phyloP scores from a whole-genome alignment of 164 flowering plant species.

The Aristolochia fimbriata region DNA sequence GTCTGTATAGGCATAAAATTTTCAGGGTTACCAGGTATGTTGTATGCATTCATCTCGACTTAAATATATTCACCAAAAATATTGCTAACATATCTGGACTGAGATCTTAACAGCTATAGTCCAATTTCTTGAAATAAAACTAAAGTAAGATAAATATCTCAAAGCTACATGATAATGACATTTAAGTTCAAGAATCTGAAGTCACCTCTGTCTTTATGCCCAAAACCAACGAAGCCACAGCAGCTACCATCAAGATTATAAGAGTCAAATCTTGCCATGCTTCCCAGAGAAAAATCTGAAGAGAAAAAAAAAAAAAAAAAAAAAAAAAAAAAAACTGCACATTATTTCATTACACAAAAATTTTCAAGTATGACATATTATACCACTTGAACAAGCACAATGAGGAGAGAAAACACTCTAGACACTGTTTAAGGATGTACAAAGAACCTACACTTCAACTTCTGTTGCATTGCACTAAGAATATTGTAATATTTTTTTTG shows the following conservation, averaged over 20 bases:
- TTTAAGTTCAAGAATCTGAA: neutral
- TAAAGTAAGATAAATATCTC: no score
- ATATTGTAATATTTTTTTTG: no score
- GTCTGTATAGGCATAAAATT: neutral
- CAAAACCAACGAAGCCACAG: slow-evolving; percentile 75
- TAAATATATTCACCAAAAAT: no score
- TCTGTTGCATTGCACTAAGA: no score
- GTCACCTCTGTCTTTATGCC: slow-evolving; percentile 94
- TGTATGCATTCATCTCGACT: no score
- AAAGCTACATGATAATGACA: neutral
- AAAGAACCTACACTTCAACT: no score
- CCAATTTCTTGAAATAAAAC: no score
- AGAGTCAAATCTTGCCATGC: slow-evolving; percentile 92
- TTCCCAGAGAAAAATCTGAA: slow-evolving; percentile 85
- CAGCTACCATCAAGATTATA: slow-evolving; percentile 91
- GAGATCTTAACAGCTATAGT: no score
- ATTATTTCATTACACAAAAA: neutral
- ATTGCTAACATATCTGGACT: no score
- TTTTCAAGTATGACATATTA: neutral
- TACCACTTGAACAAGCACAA: neutral
- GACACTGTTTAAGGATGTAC: no score
- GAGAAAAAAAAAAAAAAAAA: neutral
- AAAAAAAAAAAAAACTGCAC: neutral
- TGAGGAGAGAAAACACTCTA: no score
- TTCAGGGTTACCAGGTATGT: neutral